Base-by-base conservation (phyloP, 495 filamentous ascomycete species). In the Aspergillus cristatus region DNA sequence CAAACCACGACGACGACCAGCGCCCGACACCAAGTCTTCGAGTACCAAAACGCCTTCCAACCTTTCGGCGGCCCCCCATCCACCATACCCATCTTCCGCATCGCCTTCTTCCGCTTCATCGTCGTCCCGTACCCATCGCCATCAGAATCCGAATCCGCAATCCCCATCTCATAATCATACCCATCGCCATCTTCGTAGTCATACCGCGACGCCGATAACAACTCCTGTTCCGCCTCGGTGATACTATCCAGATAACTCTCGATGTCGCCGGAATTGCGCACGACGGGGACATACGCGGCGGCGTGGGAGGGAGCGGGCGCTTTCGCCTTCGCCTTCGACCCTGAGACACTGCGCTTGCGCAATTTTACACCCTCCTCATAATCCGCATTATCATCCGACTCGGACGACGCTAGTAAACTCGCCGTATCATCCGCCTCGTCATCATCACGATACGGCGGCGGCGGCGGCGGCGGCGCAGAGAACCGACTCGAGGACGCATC, bases 201-300 rank as follows among this genome's bases (percentile, higher is more conserved):
- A 39, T 50, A 43, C 26, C 47, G 38, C 17, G 41, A 38, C 12
- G 46, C 50, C 13, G 45, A 42, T 18, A 56, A 48, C 15, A 56
- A 35, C 26, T 52, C 41, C 34, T 46, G 48, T 33, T 56, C 53
- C 16, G 45, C 53, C 12, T 48, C 48, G 34, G 52, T 50, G 22
- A 55, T 42, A 16, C 38, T 40, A 24, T 45, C 44, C 11, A 56
- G 44, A 32, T 52, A 52, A 12, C 43, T 32, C 16, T 56, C 53
- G 41, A 48, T 36, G 22, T 56, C 49, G 17, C 43, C 35, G 26
- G 46, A 47, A 31, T 51, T 45, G 38, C 41, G 46, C 34, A 31
- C 38, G 29, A 37, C 32, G 15, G 46, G 37, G 22, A 32, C 40
- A 37, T 47, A 47, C 18, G 45, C 37, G 36, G 38, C 30, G 29